Evolutionary conservation across 2,329 filamentous ascomycete genomes (phyloP).

Genomic region (Hypoxylon sp.): DNA sequence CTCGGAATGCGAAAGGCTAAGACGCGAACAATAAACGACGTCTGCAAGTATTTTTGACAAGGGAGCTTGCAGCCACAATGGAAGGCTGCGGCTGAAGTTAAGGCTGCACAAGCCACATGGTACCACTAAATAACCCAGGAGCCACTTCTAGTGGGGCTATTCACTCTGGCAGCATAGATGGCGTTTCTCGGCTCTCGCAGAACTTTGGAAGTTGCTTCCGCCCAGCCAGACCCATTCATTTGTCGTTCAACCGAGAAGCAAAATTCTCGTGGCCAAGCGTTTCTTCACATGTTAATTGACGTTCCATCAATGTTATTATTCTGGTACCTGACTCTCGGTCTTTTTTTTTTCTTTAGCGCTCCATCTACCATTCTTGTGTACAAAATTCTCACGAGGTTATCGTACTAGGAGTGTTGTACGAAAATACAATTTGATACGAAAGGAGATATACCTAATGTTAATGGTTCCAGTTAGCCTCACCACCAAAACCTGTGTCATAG

Average conservation of each 20-base stretch:
- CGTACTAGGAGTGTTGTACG: conserved; percentile 1
- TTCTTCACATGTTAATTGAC: conserved; percentile 43
- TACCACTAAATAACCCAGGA: background rate
- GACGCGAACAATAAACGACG: conserved; percentile 32
- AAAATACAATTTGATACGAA: conserved; percentile 8
- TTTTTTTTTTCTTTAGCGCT: conserved; percentile 15
- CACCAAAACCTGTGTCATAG: conserved; percentile 4
- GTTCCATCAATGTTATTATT: conserved; percentile 31
- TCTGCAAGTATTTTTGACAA: conserved; percentile 30
- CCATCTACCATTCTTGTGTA: conserved; percentile 1
- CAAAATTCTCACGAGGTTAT: background rate
- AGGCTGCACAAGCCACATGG: conserved; percentile 20
- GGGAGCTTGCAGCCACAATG: conserved; percentile 31
- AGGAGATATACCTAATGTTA: background rate
- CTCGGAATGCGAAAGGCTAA: conserved; percentile 18
- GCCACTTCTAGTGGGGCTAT: conserved; percentile 4
- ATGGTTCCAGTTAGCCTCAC: conserved; percentile 5
- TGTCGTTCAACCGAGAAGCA: conserved; percentile 13
- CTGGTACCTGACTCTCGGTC: conserved; percentile 10
- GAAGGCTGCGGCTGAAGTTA: conserved; percentile 39
- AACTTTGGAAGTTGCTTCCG: conserved; percentile 7
- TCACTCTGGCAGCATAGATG: background rate
- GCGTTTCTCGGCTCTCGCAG: conserved; percentile 3
- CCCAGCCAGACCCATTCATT: conserved; percentile 1
- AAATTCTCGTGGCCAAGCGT: conserved; percentile 28